Percentiles rank a stretch among this genome's conserved stretches.
phyloP scores from a whole-genome alignment of 768 basidiomycete genomes.

The Tubosaeta sp. region DNA sequence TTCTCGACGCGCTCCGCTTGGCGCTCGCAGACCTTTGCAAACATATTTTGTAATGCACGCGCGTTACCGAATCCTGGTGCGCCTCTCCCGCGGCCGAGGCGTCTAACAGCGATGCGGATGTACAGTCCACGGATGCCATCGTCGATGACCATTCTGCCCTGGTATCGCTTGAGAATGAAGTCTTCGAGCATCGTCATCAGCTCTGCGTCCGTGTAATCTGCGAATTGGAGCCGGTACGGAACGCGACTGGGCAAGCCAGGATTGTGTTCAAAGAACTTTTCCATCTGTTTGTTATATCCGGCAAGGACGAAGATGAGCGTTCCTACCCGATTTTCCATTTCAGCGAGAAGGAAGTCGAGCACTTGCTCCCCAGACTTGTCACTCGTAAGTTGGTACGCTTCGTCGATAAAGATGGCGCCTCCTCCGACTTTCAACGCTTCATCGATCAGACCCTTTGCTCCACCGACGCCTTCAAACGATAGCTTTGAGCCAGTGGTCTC shows the following conservation, averaged over 20 bases:
- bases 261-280: constrained; percentile 73
- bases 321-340: constrained; percentile 70
- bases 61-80: constrained; percentile 64
- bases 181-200: constrained; percentile 52
- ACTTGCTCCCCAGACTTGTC: constrained; percentile 50
- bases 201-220: constrained; percentile 57
- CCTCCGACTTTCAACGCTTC: constrained; percentile 49
- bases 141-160: constrained; percentile 51
- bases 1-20: constrained; percentile 49
- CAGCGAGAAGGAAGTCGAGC: constrained; percentile 65
- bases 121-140: constrained; percentile 52
- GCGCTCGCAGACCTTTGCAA: constrained; percentile 43
- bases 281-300: constrained; percentile 70
- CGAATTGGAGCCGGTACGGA: constrained; percentile 54
- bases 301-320: constrained; percentile 66
- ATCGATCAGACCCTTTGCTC: constrained; percentile 33
- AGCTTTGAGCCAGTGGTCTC: constrained; percentile 64
- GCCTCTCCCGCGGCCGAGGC: neutral
- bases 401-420: constrained; percentile 66
- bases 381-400: constrained; percentile 62
- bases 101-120: constrained; percentile 29
- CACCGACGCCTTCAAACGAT: constrained; percentile 49
- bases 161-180: constrained; percentile 42
- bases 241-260: constrained; percentile 68
- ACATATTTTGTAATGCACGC: constrained; percentile 51